phyloP scores from a whole-genome alignment of 2,329 filamentous ascomycete genomes.

The Dactylellina drechsleri region DNA sequence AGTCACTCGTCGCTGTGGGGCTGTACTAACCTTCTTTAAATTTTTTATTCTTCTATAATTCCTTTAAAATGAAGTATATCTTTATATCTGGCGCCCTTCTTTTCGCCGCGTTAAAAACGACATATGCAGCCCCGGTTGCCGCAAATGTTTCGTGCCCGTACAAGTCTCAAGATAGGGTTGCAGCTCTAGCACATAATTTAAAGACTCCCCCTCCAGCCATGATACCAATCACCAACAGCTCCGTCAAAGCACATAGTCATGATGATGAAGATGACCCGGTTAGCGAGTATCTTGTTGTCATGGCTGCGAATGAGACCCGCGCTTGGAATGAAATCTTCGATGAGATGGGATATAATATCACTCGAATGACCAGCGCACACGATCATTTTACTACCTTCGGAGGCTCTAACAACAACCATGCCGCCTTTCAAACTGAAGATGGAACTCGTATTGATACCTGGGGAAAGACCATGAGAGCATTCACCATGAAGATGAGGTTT shows the following conservation, averaged over 20 bases:
- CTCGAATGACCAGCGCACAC: conserved; percentile 59
- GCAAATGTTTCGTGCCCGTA: background rate
- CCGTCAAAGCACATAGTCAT: background rate
- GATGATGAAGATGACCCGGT: conserved; percentile 24
- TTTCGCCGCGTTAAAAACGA: conserved; percentile 1
- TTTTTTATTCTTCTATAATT: background rate
- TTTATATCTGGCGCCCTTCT: conserved; percentile 21
- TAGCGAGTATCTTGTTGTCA: conserved; percentile 56
- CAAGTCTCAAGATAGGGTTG: conserved; percentile 24
- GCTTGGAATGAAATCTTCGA: conserved; percentile 55
- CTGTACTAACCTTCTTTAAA: conserved; percentile 1
- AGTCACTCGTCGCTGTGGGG: conserved; percentile 40
- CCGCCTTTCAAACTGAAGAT: conserved; percentile 28
- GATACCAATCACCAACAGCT: conserved; percentile 7
- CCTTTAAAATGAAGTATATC: conserved; percentile 31
- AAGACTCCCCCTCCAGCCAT: conserved; percentile 37
- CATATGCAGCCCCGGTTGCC: background rate
- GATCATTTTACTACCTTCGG: conserved; percentile 12
- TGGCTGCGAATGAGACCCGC: conserved; percentile 56
- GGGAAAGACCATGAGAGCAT: conserved; percentile 55
- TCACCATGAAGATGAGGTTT: conserved; percentile 54
- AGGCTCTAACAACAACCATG: conserved; percentile 8
- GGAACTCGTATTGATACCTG: conserved; percentile 57
- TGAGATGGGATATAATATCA: conserved; percentile 56
- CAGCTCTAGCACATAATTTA: conserved; percentile 22